Conservation (phyloP, 2,329 filamentous ascomycete genomes). For the Hypocrella siamensis region DNA sequence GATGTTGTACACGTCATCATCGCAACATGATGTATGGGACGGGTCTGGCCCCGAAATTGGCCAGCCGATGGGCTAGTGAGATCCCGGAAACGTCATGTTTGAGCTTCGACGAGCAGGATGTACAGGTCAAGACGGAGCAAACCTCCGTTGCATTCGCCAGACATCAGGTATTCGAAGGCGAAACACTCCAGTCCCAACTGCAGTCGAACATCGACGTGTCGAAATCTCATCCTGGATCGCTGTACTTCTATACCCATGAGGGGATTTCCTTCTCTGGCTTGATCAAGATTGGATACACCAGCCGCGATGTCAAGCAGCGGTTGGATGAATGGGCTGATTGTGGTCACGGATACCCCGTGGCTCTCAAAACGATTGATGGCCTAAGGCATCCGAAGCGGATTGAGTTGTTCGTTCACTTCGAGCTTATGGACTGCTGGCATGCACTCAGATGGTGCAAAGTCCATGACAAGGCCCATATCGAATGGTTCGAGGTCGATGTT, state of each 20-base stretch:
- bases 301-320: background rate
- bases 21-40: background rate
- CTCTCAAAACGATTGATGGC: background rate
- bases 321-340: slow-evolving; percentile 1
- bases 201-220: background rate
- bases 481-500: background rate
- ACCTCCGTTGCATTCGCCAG: background rate
- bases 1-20: background rate
- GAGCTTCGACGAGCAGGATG: background rate
- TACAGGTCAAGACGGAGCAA: background rate
- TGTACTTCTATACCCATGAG: slow-evolving; percentile 1
- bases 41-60: background rate
- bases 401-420: slow-evolving; percentile 1
- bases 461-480: slow-evolving; percentile 1
- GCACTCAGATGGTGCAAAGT: slow-evolving; percentile 1
- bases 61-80: slow-evolving; percentile 1
- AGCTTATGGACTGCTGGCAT: background rate
- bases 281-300: slow-evolving; percentile 1
- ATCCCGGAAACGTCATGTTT: background rate
- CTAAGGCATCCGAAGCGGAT: background rate
- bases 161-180: background rate
- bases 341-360: background rate
- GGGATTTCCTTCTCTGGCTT: background rate
- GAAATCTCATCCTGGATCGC: background rate
- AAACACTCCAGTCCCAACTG: slow-evolving; percentile 1